Base-by-base conservation (phyloP, 495 filamentous ascomycete species). In the Pseudotulostoma volvatum region DNA sequence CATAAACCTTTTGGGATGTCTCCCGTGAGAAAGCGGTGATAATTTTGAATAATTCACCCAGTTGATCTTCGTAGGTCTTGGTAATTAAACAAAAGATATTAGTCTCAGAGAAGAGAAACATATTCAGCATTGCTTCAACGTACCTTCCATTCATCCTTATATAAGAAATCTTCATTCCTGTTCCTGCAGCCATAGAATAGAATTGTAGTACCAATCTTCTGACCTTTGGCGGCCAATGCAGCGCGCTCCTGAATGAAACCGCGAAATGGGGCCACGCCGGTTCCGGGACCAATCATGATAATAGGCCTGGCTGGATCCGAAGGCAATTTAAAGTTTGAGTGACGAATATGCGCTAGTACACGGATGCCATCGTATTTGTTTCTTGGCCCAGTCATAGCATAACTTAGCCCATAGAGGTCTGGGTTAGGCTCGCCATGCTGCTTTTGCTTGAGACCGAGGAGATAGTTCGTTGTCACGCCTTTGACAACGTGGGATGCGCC, bases 291-390 rank as follows among this genome's bases (percentile, higher is more conserved):
- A 53, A 99, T 72, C 76, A 94, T 83, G 56, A 99, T 90, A 44
- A 99, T 67, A 15, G 90, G 90, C 60, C 85, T 88, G 14, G 81
- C 72, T 4, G 90, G 87, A 48, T 99, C 90, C 28, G 88, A 94
- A 23, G 90, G 90, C 16, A 99, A 72, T 63, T 95, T 95, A 75
- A 99, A 99, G 66, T 99, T 99, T 34, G 90, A 99, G 65, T 94
- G 86, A 40, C 90, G 83, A 36, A 96, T 76, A 56, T 96, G 92
- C 16, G 96, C 84, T 2, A 92, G 90, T 3, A 96, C 79, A 48
- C 94, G 88, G 46, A 95, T 77, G 38, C 92, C 92, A 55, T 94
- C 81, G 57, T 94, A 96, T 61, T 90, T 93, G 67, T 95, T 96
- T 42, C 90, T 74, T 11, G 90, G 90, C 9, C 90, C 90, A 33